Evolutionary conservation across 805 yeast species (phyloP), one percentile per base, ranked within the genome.

Genomic region (Yamadazyma olivae): DNA sequence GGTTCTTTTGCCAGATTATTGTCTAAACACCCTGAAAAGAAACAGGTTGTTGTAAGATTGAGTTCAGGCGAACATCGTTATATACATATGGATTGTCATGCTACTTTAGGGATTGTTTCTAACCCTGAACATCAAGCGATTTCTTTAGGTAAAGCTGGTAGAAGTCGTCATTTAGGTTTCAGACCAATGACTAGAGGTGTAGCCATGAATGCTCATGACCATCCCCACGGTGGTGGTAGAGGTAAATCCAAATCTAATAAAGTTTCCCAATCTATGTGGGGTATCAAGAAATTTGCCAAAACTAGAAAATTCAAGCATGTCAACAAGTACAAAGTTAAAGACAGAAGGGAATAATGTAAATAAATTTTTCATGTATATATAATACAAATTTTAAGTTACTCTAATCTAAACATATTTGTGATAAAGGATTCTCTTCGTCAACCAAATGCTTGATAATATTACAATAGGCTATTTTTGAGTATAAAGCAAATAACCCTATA

Each of bases 221-320:
- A 93, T 71, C 99, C 99, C 47, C 90, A 88, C 56, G 99, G 99
- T 74, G 99, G 99, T 82, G 99, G 99, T 69, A 82, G 99, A 75
- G 99, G 99, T 78, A 93, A 93, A 65, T 85, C 95, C 43, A 93
- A 93, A 80, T 87, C 96, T 46, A 90, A 91, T 67, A 91, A 88
- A 70, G 75, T 84, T 41, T 86, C 98, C 14, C 87, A 84, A 71
- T 85, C 96, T 38, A 95, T 95, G 60, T 91, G 98, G 96, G 99
- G 99, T 54, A 82, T 81, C 42, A 91, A 91, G 75, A 95, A 93
- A 61, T 83, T 87, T 38, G 90, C 79, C 70, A 90, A 88, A 77
- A 93, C 98, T 12, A 82, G 99, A 68, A 80, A 83, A 51, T 95
- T 95, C 56, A 88, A 86, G 67, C 75, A 86, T 59, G 81, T 73